Base-by-base conservation (phyloP, 2,329 filamentous ascomycete genomes). In the Exophiala calicioides region DNA sequence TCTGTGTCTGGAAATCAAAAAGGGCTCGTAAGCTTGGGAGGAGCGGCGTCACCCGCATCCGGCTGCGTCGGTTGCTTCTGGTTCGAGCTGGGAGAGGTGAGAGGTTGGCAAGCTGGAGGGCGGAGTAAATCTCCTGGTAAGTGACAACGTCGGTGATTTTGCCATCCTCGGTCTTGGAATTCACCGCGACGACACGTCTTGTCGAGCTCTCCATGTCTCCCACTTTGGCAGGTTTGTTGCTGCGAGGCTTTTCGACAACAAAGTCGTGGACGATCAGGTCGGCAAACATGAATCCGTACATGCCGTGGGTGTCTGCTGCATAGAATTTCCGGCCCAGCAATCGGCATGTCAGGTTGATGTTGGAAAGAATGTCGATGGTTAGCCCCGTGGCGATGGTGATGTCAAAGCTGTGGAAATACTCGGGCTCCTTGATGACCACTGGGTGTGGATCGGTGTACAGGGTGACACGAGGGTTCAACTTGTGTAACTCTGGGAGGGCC, bases 241-340 rank as follows among this genome's bases (percentile, higher is more conserved):
- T 84, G 54, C 85, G 84, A 52, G 88, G 82, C 47, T 93, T 84
- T 71, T 95, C 85, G 52, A 98, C 85, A 50, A 93, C 82, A 63
- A 89, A 98, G 60, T 90, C 84, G 66, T 98, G 93, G 60, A 84
- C 79, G 58, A 95, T 89, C 16, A 98, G 78, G 66, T 98, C 93
- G 47, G 87, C 86, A 66, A 98, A 98, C 57, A 95, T 86, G 71
- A 88, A 98, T 45, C 93, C 93, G 66, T 94, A 97, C 65, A 95
- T 79, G 37, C 93, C 93, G 64, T 96, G 88, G 2, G 86, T 81
- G 39, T 84, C 85, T 26, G 90, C 87, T 7, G 89, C 89, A 68
- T 98, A 98, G 68, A 96, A 96, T 8, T 90, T 84, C 36, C 82
- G 81, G 53, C 81, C 79, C 51, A 85, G 83, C 27, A 94, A 72